Evolutionary conservation across 1,284 basidiomycete genomes (phyloP).

Genomic region (Schizophyllum commune): DNA sequence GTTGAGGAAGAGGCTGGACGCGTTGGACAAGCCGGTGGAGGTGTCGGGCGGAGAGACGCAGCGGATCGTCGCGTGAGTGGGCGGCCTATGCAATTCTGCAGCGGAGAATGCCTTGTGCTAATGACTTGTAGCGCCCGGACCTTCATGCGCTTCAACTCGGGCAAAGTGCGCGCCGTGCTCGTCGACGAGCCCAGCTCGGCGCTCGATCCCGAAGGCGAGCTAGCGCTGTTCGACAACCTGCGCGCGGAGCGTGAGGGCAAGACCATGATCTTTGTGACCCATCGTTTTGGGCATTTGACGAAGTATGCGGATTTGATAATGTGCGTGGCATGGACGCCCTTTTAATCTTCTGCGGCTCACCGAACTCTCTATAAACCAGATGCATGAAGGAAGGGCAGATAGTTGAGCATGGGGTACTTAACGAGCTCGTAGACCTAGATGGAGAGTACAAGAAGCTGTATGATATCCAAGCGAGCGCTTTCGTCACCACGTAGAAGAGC

Average conservation of each 20-base stretch:
- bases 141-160: slow-evolving; percentile 38
- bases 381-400: slow-evolving; percentile 29
- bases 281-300: slow-evolving; percentile 61
- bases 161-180: slow-evolving; percentile 34
- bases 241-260: slow-evolving; percentile 42
- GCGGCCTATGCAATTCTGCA: too few relatives aligned
- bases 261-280: slow-evolving; percentile 64
- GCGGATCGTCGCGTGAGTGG: slow-evolving; percentile 33
- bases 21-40: slow-evolving; percentile 25
- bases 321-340: slow-evolving; percentile 24
- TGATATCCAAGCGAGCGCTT: slow-evolving; percentile 19
- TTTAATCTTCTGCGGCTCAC: background rate
- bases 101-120: too few relatives aligned
- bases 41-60: slow-evolving; percentile 37
- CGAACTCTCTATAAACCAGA: too few relatives aligned
- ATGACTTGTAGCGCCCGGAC: slow-evolving; percentile 17
- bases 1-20: slow-evolving; percentile 24
- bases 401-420: slow-evolving; percentile 26
- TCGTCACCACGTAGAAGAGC: too few relatives aligned
- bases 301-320: slow-evolving; percentile 55
- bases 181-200: slow-evolving; percentile 50
- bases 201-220: slow-evolving; percentile 43
- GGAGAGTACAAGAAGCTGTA: slow-evolving; percentile 26
- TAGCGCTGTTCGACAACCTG: slow-evolving; percentile 43
- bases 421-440: slow-evolving; percentile 19